phyloP scores from a whole-genome alignment of 83 land plant species.

The Larix sibirica region DNA sequence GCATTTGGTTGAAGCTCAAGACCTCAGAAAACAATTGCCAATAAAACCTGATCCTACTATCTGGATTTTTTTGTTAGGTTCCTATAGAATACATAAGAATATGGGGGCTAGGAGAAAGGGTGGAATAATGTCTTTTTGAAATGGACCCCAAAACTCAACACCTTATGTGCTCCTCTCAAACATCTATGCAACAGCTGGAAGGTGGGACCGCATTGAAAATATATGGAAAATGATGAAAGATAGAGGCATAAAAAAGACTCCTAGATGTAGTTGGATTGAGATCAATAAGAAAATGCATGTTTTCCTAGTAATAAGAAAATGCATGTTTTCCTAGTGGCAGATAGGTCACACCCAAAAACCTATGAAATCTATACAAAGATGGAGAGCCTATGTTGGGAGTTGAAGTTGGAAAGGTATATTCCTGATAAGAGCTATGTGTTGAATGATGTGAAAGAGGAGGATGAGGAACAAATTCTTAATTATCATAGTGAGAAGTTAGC shows the following conservation, averaged over 20 bases:
- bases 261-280: constrained; percentile 1
- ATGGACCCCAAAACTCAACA: constrained; percentile 1
- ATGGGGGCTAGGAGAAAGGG: neutral
- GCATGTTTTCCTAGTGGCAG: neutral
- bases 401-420: neutral
- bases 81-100: constrained; percentile 8
- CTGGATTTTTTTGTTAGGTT: constrained; percentile 5
- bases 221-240: constrained; percentile 3
- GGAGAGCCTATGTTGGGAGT: neutral
- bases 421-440: neutral
- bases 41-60: neutral
- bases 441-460: neutral
- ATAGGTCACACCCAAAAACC: neutral
- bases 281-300: neutral
- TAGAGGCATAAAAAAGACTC: neutral
- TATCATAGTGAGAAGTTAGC: neutral
- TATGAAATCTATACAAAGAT: neutral
- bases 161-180: neutral
- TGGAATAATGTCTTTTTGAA: neutral
- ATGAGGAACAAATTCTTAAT: neutral
- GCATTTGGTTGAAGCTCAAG: neutral
- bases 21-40: neutral
- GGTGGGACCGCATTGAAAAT: neutral
- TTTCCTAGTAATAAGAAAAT: neutral
- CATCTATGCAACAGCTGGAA: constrained; percentile 1